Evolutionary conservation across 192 early-diverging fungal species (phyloP), one percentile per base, ranked within the genome.

Genomic region (Haplosporangium gracile): DNA sequence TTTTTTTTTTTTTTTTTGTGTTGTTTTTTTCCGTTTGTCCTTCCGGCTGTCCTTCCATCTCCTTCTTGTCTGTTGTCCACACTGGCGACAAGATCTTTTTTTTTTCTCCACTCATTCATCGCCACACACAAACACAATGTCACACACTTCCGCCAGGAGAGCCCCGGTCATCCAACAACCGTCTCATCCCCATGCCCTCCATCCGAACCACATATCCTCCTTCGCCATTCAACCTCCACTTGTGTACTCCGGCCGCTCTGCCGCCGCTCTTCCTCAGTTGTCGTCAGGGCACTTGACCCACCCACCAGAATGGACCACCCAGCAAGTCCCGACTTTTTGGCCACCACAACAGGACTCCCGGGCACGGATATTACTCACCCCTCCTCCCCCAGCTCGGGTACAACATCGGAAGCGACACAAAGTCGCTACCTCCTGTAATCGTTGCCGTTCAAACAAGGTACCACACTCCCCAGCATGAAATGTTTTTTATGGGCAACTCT

Each of bases 381-480:
- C 26, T 65, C 60, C 26, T 34, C 60, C 60, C 11, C 55, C 55
- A 26, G 26, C 2, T 65, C 60, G 60, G 24, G 60, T 65, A 34
- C 60, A 75, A 53, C 45, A 47, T 42, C 81, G 76, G 32, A 83
- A 83, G 49, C 77, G 81, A 63, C 81, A 83, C 38, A 83, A 83
- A 39, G 75, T 83, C 4, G 81, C 81, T 1, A 83, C 81, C 1
- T 83, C 81, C 2, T 83, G 81, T 38, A 83, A 83, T 39, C 75
- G 81, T 15, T 83, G 81, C n/a, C 81, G 81, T 24, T 55, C 77
- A 34, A 83, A 83, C 34, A 83, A 83, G 76, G 76, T 77, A 82
- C 34, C 24, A 16, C 32, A 63, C 36, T 4, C 4, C 9, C n/a
- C 22, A 29, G 8, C 47, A 49, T 49, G 10, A 3, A 49, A 49